Percentiles rank a stretch among this genome's conserved stretches.
phyloP scores from a whole-genome alignment of 2,329 filamentous ascomycete species.

The Arachnomyces sp. region DNA sequence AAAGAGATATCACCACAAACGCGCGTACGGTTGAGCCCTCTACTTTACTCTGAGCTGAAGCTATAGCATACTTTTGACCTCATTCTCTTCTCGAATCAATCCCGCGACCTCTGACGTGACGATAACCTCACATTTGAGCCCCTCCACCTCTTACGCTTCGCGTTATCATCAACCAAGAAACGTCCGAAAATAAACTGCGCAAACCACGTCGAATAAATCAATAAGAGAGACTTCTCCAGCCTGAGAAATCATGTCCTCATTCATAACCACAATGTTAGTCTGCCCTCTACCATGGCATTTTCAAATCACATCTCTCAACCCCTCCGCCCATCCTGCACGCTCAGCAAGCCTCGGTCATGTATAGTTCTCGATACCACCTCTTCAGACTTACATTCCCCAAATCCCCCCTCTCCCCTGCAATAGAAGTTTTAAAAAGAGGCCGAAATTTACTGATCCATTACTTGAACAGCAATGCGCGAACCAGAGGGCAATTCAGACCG shows the following conservation, averaged over 20 bases:
- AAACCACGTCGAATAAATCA: constrained; percentile 5
- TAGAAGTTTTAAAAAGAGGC: constrained; percentile 31
- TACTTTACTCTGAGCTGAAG: too few relatives aligned
- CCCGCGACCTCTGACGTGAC: too few relatives aligned
- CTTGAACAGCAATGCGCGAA: constrained; percentile 67
- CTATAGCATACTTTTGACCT: too few relatives aligned
- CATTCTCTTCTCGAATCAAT: too few relatives aligned
- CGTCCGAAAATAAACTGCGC: constrained; percentile 11
- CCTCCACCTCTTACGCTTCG: too few relatives aligned
- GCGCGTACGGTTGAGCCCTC: too few relatives aligned
- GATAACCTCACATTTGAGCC: too few relatives aligned
- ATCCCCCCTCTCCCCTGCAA: constrained; percentile 30
- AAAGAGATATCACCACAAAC: too few relatives aligned
- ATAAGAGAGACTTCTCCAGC: too few relatives aligned
- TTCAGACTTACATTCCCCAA: constrained; percentile 14
- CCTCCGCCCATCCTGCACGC: constrained; percentile 12
- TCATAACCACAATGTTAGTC: constrained; percentile 75
- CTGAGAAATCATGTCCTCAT: constrained; percentile 56
- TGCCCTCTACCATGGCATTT: constrained; percentile 23
- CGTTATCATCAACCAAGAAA: not conserved
- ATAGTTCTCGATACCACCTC: constrained; percentile 23
- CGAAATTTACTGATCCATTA: constrained; percentile 29
- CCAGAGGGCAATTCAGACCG: constrained; percentile 84
- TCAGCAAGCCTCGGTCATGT: constrained; percentile 15
- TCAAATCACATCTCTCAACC: constrained; percentile 17